These are phyloP conservation scores for Fusarium sp. DNA, from an alignment of 2,329 filamentous ascomycete species.

Conservation along the genomic window DNA sequence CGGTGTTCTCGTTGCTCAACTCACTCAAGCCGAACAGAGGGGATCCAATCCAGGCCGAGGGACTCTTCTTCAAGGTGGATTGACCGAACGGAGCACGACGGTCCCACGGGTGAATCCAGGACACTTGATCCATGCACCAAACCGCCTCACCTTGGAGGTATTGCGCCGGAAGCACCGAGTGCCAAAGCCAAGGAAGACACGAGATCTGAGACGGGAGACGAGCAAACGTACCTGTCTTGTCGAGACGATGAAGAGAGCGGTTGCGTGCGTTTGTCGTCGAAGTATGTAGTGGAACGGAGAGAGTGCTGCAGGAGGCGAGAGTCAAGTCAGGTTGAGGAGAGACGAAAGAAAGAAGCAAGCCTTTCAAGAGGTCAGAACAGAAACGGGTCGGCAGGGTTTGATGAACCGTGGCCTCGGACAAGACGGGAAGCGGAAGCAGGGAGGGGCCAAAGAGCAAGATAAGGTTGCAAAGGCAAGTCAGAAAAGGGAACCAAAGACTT, in stretches of 20 bases:
- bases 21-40: slow-evolving; percentile 14
- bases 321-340: not conserved
- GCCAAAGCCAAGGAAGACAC: slow-evolving; percentile 30
- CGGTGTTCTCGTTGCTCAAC: slow-evolving; percentile 4
- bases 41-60: slow-evolving; percentile 11
- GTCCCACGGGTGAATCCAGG: slow-evolving; percentile 35
- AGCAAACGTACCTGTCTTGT: slow-evolving; percentile 38
- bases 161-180: slow-evolving; percentile 42
- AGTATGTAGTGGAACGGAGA: slow-evolving; percentile 27
- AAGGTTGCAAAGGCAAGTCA: slow-evolving; percentile 43
- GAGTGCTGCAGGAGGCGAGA: slow-evolving; percentile 34
- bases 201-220: slow-evolving; percentile 36
- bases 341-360: slow-evolving; percentile 3
- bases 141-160: slow-evolving; percentile 43
- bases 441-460: slow-evolving; percentile 41
- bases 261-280: slow-evolving; percentile 33
- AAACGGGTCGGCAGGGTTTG: slow-evolving; percentile 31
- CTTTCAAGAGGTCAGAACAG: slow-evolving; percentile 20
- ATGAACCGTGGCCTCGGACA: slow-evolving; percentile 36
- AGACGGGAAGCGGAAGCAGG: slow-evolving; percentile 31
- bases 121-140: slow-evolving; percentile 47
- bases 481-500: slow-evolving; percentile 38
- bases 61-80: slow-evolving; percentile 16
- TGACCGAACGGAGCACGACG: slow-evolving; percentile 26
- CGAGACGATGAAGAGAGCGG: slow-evolving; percentile 22